phyloP scores from a whole-genome alignment of 495 filamentous ascomycete genomes.

The Trichoderma reesei region DNA sequence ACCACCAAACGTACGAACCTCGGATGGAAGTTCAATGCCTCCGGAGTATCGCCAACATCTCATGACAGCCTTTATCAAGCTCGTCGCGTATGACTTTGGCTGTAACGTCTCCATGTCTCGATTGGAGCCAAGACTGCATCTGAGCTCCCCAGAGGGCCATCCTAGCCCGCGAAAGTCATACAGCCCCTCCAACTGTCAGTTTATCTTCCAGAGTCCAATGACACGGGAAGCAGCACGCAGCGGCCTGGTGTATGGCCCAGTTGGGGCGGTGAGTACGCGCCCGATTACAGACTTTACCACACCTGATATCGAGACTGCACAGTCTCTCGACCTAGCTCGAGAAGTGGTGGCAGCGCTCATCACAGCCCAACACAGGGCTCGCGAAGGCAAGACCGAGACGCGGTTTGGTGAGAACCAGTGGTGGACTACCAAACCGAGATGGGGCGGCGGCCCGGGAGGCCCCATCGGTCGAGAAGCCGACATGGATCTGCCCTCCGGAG shows the following conservation, averaged over 20 bases:
- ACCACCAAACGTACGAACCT: conserved; percentile 7
- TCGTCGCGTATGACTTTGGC: conserved; percentile 68
- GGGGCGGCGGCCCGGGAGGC: conserved; percentile 64
- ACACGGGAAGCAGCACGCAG: conserved; percentile 60
- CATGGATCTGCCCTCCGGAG: conserved; percentile 28
- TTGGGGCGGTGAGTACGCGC: conserved; percentile 50
- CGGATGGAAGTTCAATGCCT: conserved; percentile 45
- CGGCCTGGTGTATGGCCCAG: conserved; percentile 70
- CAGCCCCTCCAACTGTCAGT: conserved; percentile 41
- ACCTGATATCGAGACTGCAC: conserved; percentile 28
- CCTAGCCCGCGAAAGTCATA: conserved; percentile 31
- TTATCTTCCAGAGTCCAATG: conserved; percentile 56
- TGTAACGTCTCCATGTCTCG: conserved; percentile 59
- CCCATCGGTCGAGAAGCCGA: conserved; percentile 49
- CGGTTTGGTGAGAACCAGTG: conserved; percentile 65
- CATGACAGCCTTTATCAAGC: conserved; percentile 64
- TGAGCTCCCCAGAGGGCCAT: conserved; percentile 41
- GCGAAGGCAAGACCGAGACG: conserved; percentile 57
- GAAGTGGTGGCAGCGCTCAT: conserved; percentile 67
- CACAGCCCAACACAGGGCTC: conserved; percentile 71
- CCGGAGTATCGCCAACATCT: conserved; percentile 61
- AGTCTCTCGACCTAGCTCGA: conserved; percentile 57
- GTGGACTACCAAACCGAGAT: conserved; percentile 67
- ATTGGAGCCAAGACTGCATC: conserved; percentile 49
- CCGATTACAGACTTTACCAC: conserved; percentile 40